Percentiles rank a stretch among this genome's conserved stretches.
Evolutionary conservation across 2,329 filamentous ascomycete species (phyloP).

Genomic region (Ceratocystiopsis minuta): DNA sequence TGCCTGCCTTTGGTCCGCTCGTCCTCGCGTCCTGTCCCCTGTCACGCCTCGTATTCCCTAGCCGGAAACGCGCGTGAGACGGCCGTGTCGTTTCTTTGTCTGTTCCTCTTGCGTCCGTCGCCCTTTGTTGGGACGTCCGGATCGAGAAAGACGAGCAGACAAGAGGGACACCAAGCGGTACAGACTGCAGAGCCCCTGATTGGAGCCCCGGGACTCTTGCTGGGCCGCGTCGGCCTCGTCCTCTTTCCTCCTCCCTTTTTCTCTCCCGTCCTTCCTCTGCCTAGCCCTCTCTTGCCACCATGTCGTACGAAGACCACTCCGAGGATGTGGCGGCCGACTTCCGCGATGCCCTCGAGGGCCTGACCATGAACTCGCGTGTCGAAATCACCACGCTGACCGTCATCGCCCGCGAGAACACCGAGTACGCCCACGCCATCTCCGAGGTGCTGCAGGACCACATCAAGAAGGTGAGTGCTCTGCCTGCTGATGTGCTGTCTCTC

Average conservation of each 20-base stretch:
- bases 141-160: too few relatives aligned
- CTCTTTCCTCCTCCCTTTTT: not conserved
- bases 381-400: slow-evolving; percentile 96
- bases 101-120: too few relatives aligned
- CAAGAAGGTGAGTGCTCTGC: slow-evolving; percentile 55
- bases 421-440: slow-evolving; percentile 85
- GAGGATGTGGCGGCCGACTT: slow-evolving; percentile 93
- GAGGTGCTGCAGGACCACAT: slow-evolving; percentile 85
- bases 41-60: too few relatives aligned
- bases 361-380: slow-evolving; percentile 77
- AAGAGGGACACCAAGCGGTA: too few relatives aligned
- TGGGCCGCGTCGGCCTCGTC: not conserved
- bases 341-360: slow-evolving; percentile 77
- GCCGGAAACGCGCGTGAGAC: too few relatives aligned
- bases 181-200: too few relatives aligned
- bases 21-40: too few relatives aligned
- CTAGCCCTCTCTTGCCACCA: slow-evolving; percentile 12
- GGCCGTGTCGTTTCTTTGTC: too few relatives aligned
- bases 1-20: too few relatives aligned
- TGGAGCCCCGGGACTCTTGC: not conserved
- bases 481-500: not conserved
- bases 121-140: too few relatives aligned
- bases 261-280: not conserved
- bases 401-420: slow-evolving; percentile 93
- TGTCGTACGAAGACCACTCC: slow-evolving; percentile 34